Evolutionary conservation across 1,139 yeast genomes (phyloP), one percentile per base, ranked within the genome.

Genomic region (Hemisphaericaspora xylanilytica): DNA sequence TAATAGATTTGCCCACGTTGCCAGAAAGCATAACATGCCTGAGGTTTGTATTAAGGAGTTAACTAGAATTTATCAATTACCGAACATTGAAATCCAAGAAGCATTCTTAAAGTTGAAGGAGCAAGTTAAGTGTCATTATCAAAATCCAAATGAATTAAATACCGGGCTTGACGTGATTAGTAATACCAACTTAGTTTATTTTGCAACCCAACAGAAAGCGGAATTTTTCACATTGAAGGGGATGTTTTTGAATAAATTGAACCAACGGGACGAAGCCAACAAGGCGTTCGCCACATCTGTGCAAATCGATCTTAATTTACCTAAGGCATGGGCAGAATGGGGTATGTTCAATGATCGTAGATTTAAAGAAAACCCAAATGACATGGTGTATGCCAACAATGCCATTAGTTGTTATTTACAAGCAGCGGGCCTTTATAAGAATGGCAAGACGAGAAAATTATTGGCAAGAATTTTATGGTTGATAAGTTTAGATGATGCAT

Each of bases 251-350:
- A 95, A 95, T 26, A 92, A 89, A 59, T 70, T 92, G 52, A 82
- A 85, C 49, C 90, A 87, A 36, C 81, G 83, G 51, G 97, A 90
- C 45, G 97, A 92, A 54, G 98, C 99, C 7, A 90, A 92, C 58
- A 95, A 90, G 58, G 96, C 97, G 0, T 92, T 92, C 67, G 96
- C 97, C 1, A 86, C 97, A 1, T 96, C 98, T 3, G 97, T 94
- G 17, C 97, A 92, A 60, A 82, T 90, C 44, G 98, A 94, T 56
- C 75, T 90, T 51, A 88, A 89, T 52, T 66, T 92, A 40, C 96
- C 98, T 2, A 92, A 92, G 56, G 98, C 98, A 0, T 94, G 99
- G 99, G 97, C 97, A 2, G 97, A 94, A 60, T 94, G 98, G 98
- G 99, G 98, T 45, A 80, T 81, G 58, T 94, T 89, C 65, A 92